Evolutionary conservation across 1,284 basidiomycete species (phyloP).

Genomic region (Xerocomus minutiporus): DNA sequence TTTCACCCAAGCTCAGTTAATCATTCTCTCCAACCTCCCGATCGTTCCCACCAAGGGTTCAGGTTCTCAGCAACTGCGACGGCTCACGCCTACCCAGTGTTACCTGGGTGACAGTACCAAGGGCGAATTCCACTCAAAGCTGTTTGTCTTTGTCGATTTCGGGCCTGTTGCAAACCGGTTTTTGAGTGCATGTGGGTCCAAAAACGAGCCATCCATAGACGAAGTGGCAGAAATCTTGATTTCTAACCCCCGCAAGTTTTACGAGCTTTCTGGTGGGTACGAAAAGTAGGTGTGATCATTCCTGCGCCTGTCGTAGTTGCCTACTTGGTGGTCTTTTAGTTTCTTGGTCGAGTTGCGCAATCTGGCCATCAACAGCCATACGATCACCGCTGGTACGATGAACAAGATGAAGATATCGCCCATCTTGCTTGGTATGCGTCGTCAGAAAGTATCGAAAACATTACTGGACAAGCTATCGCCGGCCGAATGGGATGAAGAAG

Average conservation of each 20-base stretch:
- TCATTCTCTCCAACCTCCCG: slow-evolving; percentile 42
- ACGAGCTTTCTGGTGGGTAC: slow-evolving; percentile 58
- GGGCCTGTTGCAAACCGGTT: slow-evolving; percentile 81
- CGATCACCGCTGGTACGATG: slow-evolving; percentile 55
- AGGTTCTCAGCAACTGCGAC: slow-evolving; percentile 34
- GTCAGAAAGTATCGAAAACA: slow-evolving; percentile 36
- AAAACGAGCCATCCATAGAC: slow-evolving; percentile 82
- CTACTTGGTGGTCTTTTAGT: slow-evolving; percentile 36
- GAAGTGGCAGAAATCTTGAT: slow-evolving; percentile 68
- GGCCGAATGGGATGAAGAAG: slow-evolving; percentile 53
- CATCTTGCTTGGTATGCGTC: slow-evolving; percentile 66
- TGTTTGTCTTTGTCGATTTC: slow-evolving; percentile 90
- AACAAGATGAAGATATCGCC: slow-evolving; percentile 65
- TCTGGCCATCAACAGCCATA: slow-evolving; percentile 71
- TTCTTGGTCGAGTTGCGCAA: slow-evolving; percentile 83
- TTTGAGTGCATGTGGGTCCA: slow-evolving; percentile 83
- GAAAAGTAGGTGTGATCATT: slow-evolving; percentile 46
- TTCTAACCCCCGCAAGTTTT: slow-evolving; percentile 66
- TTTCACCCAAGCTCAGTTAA: slow-evolving; percentile 23
- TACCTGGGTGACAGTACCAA: slow-evolving; percentile 56
- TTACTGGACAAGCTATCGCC: slow-evolving; percentile 37
- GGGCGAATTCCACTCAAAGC: slow-evolving; percentile 62
- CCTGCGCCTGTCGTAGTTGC: not conserved
- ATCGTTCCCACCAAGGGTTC: slow-evolving; percentile 52
- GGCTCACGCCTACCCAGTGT: slow-evolving; percentile 62